A percentile compares a stretch with the other conserved stretches of the same genome.
These are phyloP conservation scores for Bipolaris oryzae DNA, from an alignment of 2,329 filamentous ascomycete genomes.

Conservation along the genomic window DNA sequence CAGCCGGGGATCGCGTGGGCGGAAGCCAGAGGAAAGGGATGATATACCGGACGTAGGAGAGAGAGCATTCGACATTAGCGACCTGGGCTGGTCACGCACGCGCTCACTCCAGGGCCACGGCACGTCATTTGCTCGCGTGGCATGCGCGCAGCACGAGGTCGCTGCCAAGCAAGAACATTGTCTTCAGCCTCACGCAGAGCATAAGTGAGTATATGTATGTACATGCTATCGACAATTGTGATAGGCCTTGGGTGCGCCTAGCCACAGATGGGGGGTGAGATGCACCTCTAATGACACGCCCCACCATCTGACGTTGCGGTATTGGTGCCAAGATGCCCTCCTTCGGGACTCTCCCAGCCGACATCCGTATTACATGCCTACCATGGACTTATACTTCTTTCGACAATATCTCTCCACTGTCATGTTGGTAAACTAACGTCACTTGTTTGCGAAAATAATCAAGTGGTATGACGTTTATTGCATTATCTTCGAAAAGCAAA, in stretches of 20 bases:
- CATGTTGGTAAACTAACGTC: too few relatives aligned
- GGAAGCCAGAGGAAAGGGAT: conserved; percentile 7
- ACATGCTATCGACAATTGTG: neutral
- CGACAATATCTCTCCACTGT: too few relatives aligned
- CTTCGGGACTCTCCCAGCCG: conserved; percentile 2
- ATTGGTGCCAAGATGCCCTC: conserved; percentile 1
- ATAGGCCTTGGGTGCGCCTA: neutral
- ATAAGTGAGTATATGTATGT: too few relatives aligned
- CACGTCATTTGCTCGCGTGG: conserved; percentile 18
- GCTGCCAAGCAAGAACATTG: neutral
- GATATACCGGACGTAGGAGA: neutral
- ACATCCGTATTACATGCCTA: neutral
- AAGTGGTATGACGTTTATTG: too few relatives aligned
- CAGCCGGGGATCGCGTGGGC: neutral
- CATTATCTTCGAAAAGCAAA: too few relatives aligned
- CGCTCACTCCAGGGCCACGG: conserved; percentile 13
- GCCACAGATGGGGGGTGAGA: neutral
- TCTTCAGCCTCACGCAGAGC: neutral
- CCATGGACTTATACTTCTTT: neutral
- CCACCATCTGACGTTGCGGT: neutral
- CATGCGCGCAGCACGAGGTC: conserved; percentile 15
- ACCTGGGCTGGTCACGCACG: conserved; percentile 13
- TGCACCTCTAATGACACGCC: neutral
- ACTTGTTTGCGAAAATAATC: too few relatives aligned
- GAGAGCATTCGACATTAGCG: neutral